Evolutionary conservation across 805 yeast species (phyloP).

Genomic region (Myxozyma vanderwaltii): DNA sequence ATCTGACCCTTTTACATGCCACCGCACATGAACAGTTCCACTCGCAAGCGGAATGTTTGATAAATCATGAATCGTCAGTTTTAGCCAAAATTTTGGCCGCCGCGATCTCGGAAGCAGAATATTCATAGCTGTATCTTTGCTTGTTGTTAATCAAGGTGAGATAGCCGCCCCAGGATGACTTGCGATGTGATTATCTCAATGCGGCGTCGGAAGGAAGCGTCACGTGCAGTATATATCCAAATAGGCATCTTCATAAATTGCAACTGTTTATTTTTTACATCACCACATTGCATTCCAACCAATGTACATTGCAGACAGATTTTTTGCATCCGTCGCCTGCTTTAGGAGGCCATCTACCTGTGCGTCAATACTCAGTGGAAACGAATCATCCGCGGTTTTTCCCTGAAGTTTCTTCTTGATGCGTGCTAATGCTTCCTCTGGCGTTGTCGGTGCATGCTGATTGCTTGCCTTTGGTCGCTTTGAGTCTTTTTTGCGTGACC

Average conservation of each 20-base stretch:
- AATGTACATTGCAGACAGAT: slow-evolving; percentile 80
- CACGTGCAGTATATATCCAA: no score
- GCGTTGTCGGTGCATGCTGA: slow-evolving; percentile 17
- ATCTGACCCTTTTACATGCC: slow-evolving; percentile 61
- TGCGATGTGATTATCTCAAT: no score
- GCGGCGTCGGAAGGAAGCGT: no score
- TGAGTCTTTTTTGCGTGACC: slow-evolving; percentile 47
- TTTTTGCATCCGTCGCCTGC: slow-evolving; percentile 72
- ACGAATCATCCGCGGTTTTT: slow-evolving; percentile 45
- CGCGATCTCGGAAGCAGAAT: slow-evolving; percentile 24
- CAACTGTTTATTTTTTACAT: no score
- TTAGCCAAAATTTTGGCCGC: slow-evolving; percentile 63
- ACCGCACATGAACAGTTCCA: slow-evolving; percentile 66
- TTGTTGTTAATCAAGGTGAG: background rate
- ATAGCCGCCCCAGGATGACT: no score
- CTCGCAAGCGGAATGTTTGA: slow-evolving; percentile 81
- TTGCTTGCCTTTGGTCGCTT: no score
- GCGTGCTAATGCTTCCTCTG: slow-evolving; percentile 28
- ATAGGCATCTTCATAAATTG: no score
- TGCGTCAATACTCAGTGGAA: slow-evolving; percentile 87
- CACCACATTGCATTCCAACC: slow-evolving; percentile 82
- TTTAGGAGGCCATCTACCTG: slow-evolving; percentile 88
- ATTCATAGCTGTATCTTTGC: slow-evolving; percentile 7
- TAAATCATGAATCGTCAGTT: slow-evolving; percentile 63
- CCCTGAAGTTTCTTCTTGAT: slow-evolving; percentile 23